phyloP scores from a whole-genome alignment of 345 rosid species.

The Rhodamnia rubescens region DNA sequence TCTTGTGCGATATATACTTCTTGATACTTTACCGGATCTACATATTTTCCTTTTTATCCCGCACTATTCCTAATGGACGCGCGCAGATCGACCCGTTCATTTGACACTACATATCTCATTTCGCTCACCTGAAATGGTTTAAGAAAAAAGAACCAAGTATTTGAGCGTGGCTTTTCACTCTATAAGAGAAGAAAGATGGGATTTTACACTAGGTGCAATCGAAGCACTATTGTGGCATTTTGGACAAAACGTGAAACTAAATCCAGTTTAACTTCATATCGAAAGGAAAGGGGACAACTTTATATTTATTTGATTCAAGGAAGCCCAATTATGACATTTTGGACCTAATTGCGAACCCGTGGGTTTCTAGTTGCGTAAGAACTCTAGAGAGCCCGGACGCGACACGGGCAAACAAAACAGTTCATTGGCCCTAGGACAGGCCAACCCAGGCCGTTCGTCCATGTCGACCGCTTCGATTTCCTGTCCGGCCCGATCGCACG shows the following conservation, averaged over 20 bases:
- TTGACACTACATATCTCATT: background rate
- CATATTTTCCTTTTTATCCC: background rate
- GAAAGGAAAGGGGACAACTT: background rate
- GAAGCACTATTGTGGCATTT: too few species aligned
- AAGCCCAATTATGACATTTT: background rate
- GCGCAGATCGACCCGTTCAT: background rate
- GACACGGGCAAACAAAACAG: conserved; percentile 18
- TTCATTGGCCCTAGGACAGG: conserved; percentile 25
- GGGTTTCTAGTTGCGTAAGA: background rate
- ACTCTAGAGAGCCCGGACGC: background rate
- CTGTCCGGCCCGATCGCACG: background rate
- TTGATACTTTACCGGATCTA: background rate
- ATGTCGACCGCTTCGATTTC: conserved; percentile 8
- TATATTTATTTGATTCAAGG: background rate
- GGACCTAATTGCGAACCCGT: background rate
- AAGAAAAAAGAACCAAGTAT: background rate
- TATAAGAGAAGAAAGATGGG: background rate
- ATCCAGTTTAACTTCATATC: background rate
- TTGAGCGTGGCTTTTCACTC: background rate
- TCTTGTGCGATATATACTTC: background rate
- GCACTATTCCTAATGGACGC: accelerated
- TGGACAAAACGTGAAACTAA: background rate
- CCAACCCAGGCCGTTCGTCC: conserved; percentile 29
- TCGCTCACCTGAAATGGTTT: background rate
- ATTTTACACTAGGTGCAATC: background rate